Conservation (phyloP, 257 asterid species). For the Gardenia jasminoides region DNA sequence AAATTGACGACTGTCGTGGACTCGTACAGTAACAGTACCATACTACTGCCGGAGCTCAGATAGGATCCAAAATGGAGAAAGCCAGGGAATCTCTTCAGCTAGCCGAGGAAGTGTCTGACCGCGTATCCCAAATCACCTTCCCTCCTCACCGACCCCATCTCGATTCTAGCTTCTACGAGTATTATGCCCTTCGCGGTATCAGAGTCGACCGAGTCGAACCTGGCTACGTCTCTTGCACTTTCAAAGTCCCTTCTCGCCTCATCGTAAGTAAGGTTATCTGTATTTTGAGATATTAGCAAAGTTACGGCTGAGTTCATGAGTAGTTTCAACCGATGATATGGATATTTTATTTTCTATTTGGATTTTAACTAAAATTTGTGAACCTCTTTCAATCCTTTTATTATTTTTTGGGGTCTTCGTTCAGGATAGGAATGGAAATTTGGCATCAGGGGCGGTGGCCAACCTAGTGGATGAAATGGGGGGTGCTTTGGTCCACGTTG, state of each 20-base stretch:
- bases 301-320: not conserved
- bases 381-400: not conserved
- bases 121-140: constrained; percentile 40
- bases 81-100: constrained; percentile 41
- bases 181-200: constrained; percentile 53
- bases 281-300: not conserved
- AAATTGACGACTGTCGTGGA: not conserved
- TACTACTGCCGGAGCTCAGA: not conserved
- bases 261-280: constrained; percentile 30
- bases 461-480: constrained; percentile 66
- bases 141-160: constrained; percentile 43
- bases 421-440: constrained; percentile 58
- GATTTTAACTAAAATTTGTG: not conserved
- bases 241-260: constrained; percentile 80
- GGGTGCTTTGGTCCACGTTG: constrained; percentile 54
- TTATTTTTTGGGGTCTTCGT: not conserved
- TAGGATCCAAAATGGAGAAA: constrained; percentile 39
- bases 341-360: not conserved
- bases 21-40: not conserved
- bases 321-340: not conserved
- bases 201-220: constrained; percentile 54
- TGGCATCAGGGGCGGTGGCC: constrained; percentile 64
- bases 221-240: constrained; percentile 55
- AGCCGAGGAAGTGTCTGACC: constrained; percentile 36
- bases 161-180: constrained; percentile 67